phyloP scores from a whole-genome alignment of 495 filamentous ascomycete genomes.

The Penicillium verhagenii region DNA sequence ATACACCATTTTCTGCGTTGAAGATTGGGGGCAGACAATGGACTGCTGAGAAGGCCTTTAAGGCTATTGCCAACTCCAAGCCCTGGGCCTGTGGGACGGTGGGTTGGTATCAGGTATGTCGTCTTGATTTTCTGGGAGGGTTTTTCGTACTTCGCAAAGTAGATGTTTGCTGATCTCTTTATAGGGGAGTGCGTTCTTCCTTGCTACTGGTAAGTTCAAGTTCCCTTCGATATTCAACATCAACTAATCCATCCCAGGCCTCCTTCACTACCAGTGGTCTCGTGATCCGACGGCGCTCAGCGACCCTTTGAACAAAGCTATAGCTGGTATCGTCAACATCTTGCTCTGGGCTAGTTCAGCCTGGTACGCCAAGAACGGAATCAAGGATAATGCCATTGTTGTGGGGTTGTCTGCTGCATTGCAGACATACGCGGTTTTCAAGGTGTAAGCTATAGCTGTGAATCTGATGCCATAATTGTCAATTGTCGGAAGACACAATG shows the following conservation, averaged over 20 bases:
- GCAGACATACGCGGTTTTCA: slow-evolving; percentile 24
- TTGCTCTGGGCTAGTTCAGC: slow-evolving; percentile 29
- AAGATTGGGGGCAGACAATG: slow-evolving; percentile 25
- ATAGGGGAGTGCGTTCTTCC: slow-evolving; percentile 31
- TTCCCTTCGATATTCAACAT: not conserved
- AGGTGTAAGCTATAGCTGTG: slow-evolving; percentile 13
- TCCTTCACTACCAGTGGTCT: slow-evolving; percentile 36
- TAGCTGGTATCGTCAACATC: slow-evolving; percentile 27
- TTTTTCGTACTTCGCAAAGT: too few relatives aligned
- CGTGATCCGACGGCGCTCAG: slow-evolving; percentile 20
- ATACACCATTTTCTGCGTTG: not conserved
- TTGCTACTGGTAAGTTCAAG: slow-evolving; percentile 21
- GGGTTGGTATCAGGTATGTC: slow-evolving; percentile 35
- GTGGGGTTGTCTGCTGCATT: slow-evolving; percentile 27
- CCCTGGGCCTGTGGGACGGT: slow-evolving; percentile 30
- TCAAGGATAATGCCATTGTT: slow-evolving; percentile 21
- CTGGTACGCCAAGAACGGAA: slow-evolving; percentile 31
- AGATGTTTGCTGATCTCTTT: not conserved
- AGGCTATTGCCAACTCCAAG: slow-evolving; percentile 19
- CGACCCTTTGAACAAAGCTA: slow-evolving; percentile 30
- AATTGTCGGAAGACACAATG: not conserved
- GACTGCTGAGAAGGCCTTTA: slow-evolving; percentile 28
- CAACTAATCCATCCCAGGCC: slow-evolving; percentile 7
- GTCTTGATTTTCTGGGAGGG: too few relatives aligned
- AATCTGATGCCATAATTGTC: not conserved